Evolutionary conservation across 108 stramenopile genomes (phyloP).

Genomic region (Fragilaria radians): DNA sequence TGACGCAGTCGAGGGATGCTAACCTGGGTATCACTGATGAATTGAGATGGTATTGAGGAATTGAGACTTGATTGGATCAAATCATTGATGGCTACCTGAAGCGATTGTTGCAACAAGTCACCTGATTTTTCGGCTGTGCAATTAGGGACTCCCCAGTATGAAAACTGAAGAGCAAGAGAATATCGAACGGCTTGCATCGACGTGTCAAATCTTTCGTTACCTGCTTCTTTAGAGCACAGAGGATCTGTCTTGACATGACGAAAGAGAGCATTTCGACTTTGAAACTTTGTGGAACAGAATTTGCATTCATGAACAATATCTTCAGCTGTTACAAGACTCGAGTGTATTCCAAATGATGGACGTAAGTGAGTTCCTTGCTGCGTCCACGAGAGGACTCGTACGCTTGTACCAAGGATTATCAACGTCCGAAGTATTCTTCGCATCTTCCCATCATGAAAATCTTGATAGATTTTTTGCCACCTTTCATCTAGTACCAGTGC

Average conservation of each 20-base stretch:
- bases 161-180: not conserved
- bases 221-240: not conserved
- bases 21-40: conserved; percentile 21
- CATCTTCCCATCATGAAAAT: too few relatives aligned
- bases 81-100: not conserved
- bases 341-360: too few relatives aligned
- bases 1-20: conserved; percentile 46
- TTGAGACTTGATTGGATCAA: not conserved
- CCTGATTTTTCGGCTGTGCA: not conserved
- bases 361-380: too few relatives aligned
- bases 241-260: not conserved
- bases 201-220: not conserved
- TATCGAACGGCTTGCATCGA: not conserved
- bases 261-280: not conserved
- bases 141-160: not conserved
- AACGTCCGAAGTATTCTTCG: too few relatives aligned
- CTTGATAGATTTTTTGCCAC: too few relatives aligned
- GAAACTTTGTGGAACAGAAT: not conserved
- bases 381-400: too few relatives aligned
- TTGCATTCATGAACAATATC: not conserved
- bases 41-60: not conserved
- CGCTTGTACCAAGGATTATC: too few relatives aligned
- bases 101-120: not conserved
- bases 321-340: too few relatives aligned
- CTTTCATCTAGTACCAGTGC: too few relatives aligned